Evolutionary conservation across 805 yeast genomes (phyloP).

Genomic region (Candida alai): DNA sequence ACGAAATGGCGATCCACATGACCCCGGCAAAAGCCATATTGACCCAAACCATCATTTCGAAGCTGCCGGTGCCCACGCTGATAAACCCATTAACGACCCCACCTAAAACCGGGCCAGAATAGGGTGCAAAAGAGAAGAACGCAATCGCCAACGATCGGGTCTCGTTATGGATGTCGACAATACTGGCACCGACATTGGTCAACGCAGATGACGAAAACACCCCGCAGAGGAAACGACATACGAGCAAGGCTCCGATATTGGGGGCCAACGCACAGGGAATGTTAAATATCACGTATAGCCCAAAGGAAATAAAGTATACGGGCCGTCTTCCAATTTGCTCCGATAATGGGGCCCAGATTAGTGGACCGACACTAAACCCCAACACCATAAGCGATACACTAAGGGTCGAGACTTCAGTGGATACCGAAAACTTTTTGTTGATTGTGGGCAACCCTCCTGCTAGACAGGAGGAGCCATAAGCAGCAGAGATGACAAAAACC

Average conservation of each 20-base stretch:
- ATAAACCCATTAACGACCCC: slow-evolving; percentile 87
- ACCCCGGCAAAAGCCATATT: slow-evolving; percentile 89
- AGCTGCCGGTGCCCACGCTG: slow-evolving; percentile 61
- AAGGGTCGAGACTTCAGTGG: slow-evolving; percentile 72
- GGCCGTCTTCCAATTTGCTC: slow-evolving; percentile 85
- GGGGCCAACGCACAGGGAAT: slow-evolving; percentile 84
- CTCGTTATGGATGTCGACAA: slow-evolving; percentile 81
- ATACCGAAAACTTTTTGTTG: slow-evolving; percentile 62
- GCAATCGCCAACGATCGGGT: slow-evolving; percentile 89
- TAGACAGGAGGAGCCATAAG: slow-evolving; percentile 89
- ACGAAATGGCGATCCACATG: slow-evolving; percentile 62
- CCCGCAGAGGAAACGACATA: slow-evolving; percentile 83
- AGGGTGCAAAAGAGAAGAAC: slow-evolving; percentile 87
- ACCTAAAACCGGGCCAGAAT: slow-evolving; percentile 89
- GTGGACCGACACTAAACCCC: slow-evolving; percentile 85
- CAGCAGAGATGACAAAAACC: slow-evolving; percentile 77
- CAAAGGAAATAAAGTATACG: slow-evolving; percentile 73
- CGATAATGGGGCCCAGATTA: slow-evolving; percentile 84
- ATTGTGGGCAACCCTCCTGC: slow-evolving; percentile 80
- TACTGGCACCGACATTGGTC: slow-evolving; percentile 85
- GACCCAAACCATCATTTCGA: slow-evolving; percentile 80
- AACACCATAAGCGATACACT: slow-evolving; percentile 84
- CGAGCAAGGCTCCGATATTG: slow-evolving; percentile 75
- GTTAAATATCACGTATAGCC: slow-evolving; percentile 72
- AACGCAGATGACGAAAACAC: slow-evolving; percentile 81